Evolutionary conservation across 768 basidiomycete genomes (phyloP), one percentile per base, ranked within the genome.

Genomic region (Leccinum fibrillosum): DNA sequence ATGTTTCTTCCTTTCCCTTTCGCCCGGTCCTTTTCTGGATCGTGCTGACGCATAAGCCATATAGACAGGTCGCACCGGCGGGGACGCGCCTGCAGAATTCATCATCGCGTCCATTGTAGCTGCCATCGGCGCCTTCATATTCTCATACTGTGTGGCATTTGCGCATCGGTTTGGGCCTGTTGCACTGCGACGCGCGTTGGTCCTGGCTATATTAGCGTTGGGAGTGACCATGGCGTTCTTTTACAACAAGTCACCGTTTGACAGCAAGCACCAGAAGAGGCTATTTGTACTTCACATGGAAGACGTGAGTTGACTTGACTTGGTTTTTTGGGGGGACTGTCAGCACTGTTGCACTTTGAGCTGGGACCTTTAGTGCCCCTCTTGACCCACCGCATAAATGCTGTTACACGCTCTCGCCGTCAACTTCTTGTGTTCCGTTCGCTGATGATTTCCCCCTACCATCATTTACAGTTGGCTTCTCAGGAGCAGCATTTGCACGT

Each of bases 221-320:
- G 77, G 78, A 0, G 63, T 79, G 9, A 61, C 78, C 2, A 82
- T 91, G 61, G 86, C 82, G 0, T 70, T 86, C 44, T 93, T 93
- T 71, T 76, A 81, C 6, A 69, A 74, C 62, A 74, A 80, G 44
- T 71, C 74, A 5, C 85, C 89, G 0, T 98, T 94, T 69, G 94
- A 97, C 65, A 72, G 66, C 15, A 84, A 85, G 79, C 96, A 98
- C 69, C 95, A 94, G 64, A 92, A 92, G 74, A 77, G 96, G 55
- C 51, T 96, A 51, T 94, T 92, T 65, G 80, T 94, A 34, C 73
- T 97, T 44, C 88, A 93, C 67, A 78, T 86, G 62, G 92, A 96
- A 72, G 92, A 98, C 65, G 94, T 94, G 69, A 64, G 86, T 72
- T 10, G 3, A 23, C 13, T 37, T 42, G 32, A 32, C 11, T n/a